Evolutionary conservation across 2,329 filamentous ascomycete species (phyloP).

Genomic region (Talaromyces sp.): DNA sequence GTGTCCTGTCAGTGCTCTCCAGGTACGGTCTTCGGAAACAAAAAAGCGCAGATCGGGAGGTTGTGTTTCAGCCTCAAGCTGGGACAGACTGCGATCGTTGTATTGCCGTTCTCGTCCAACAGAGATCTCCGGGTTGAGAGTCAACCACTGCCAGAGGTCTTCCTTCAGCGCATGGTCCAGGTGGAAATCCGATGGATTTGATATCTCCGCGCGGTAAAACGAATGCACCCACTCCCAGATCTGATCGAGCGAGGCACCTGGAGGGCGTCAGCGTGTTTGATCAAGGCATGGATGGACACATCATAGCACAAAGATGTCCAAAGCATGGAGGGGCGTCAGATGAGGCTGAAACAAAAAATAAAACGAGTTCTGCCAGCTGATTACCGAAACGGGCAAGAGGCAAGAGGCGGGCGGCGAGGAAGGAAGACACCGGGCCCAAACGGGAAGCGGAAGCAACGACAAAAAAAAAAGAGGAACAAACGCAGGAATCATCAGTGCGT

Average conservation of each 20-base stretch:
- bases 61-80: constrained; percentile 27
- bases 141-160: constrained; percentile 55
- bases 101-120: constrained; percentile 40
- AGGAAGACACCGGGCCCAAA: neutral
- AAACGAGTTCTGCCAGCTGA: neutral
- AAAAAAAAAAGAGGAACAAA: neutral
- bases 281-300: neutral
- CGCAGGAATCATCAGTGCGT: neutral
- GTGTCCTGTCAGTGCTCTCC: constrained; percentile 58
- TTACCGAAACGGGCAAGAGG: constrained; percentile 1
- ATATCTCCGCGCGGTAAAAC: constrained; percentile 1
- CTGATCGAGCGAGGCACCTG: constrained; percentile 4
- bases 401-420: neutral
- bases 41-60: constrained; percentile 26
- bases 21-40: constrained; percentile 53
- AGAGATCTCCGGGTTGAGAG: constrained; percentile 50
- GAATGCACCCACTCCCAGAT: constrained; percentile 3
- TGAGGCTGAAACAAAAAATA: neutral
- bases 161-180: constrained; percentile 49
- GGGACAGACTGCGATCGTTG: constrained; percentile 36
- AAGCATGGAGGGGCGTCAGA: neutral
- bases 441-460: neutral
- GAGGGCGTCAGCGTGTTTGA: neutral
- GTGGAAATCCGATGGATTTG: neutral
- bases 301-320: neutral